phyloP scores from a whole-genome alignment of 2,329 filamentous ascomycete genomes.

The Calonectria fujianensis region DNA sequence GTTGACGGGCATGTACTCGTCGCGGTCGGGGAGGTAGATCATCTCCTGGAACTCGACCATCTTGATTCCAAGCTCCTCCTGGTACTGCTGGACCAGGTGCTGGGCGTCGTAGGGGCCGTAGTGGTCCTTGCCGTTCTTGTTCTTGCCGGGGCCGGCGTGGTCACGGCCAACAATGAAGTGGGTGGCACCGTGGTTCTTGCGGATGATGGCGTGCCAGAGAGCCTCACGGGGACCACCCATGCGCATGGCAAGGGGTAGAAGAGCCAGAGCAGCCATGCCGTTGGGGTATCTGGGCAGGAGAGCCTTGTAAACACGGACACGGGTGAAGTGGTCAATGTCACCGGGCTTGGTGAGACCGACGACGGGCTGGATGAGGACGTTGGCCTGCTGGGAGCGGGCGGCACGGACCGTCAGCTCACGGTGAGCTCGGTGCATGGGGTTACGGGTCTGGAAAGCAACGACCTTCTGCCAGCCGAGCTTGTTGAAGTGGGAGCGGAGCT shows the following conservation, averaged over 20 bases:
- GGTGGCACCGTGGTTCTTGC: slow-evolving; percentile 99
- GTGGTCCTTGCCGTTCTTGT: slow-evolving; percentile 97
- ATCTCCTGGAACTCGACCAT: slow-evolving; percentile 99
- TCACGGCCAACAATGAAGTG: slow-evolving; percentile 99
- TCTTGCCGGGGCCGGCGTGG: slow-evolving; percentile 98
- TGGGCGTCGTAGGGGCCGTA: slow-evolving; percentile 99
- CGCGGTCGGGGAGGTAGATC: slow-evolving; percentile 97
- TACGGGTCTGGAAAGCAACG: slow-evolving; percentile 98
- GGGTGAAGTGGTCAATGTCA: slow-evolving; percentile 99
- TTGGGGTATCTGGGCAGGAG: slow-evolving; percentile 98
- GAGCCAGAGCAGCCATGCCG: slow-evolving; percentile 97
- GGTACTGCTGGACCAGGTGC: slow-evolving; percentile 96
- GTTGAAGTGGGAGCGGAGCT: slow-evolving; percentile 97
- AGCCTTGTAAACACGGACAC: slow-evolving; percentile 98
- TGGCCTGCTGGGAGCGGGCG: slow-evolving; percentile 95
- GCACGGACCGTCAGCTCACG: slow-evolving; percentile 98
- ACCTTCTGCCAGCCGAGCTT: slow-evolving; percentile 99
- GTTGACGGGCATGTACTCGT: slow-evolving; percentile 96
- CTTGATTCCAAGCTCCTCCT: slow-evolving; percentile 96
- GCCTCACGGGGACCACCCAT: slow-evolving; percentile 99
- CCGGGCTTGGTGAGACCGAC: slow-evolving; percentile 99
- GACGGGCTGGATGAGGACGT: slow-evolving; percentile 98
- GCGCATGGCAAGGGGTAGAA: slow-evolving; percentile 97
- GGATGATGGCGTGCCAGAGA: slow-evolving; percentile 99
- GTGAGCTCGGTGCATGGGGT: slow-evolving; percentile 99